Evolutionary conservation across 2,329 filamentous ascomycete genomes (phyloP), one percentile per base, ranked within the genome.

Genomic region (Aspergillus sp.): DNA sequence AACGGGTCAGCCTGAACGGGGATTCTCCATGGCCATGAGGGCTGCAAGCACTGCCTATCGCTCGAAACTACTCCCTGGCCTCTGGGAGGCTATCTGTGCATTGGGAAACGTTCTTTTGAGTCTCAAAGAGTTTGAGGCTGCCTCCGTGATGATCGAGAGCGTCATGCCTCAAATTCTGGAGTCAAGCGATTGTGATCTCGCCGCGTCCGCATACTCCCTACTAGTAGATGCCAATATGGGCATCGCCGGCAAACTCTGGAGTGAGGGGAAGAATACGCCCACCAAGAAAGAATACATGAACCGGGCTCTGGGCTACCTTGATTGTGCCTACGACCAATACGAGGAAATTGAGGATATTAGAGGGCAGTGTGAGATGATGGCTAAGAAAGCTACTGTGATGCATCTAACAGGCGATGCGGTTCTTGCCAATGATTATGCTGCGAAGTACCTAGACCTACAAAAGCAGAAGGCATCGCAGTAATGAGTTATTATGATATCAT

Each of bases 201-300:
- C 82, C 0, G 91, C 87, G 0, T 81, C 79, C 20, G 80, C 91
- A 17, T 93, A 93, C 71, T 83, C 84, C 1, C 74, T 85, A 20
- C 81, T 96, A 3, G 89, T 85, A 0, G 91, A 96, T 69, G 88
- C 90, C 0, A 85, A 88, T 64, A 89, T 96, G 79, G 92, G 92
- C 0, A 75, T 90, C 60, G 91, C 90, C 0, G 90, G 36, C 68
- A 78, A 64, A 59, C 59, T 74, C 71, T 67, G 78, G 63, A 66
- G 58, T 58, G 43, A 66, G 52, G 50, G 58, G 60, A 41, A 67
- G 44, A 53, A 69, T n/a, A 53, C 69, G 3, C 61, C 79, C 5
- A 73, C 73, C 7, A 78, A 78, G 53, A 80, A 79, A 38, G 84
- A 87, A 66, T 80, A 82, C 63, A 71, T 90, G 66, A 82, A 80